Evolutionary conservation across 139 green algal species (phyloP).

Genomic region (Micromonas pusilla): DNA sequence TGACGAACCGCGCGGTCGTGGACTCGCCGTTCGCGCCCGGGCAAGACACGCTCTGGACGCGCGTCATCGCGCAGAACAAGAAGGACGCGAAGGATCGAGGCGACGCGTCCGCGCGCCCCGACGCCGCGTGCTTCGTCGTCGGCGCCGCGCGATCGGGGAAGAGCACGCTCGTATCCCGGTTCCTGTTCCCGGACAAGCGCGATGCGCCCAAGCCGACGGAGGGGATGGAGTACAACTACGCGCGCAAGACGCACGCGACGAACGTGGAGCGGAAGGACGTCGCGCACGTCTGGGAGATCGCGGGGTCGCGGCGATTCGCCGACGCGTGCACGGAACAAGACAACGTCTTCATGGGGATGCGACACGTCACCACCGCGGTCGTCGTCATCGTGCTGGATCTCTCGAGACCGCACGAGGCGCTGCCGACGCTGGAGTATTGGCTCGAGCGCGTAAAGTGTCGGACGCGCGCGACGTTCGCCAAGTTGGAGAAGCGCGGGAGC

Average conservation of each 20-base stretch:
- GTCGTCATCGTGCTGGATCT: conserved; percentile 64
- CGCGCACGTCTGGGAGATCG: conserved; percentile 64
- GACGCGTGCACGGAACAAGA: conserved; percentile 45
- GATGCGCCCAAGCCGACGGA: conserved; percentile 55
- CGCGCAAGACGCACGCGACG: conserved; percentile 38
- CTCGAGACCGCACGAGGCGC: conserved; percentile 42
- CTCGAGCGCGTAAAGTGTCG: conserved; percentile 45
- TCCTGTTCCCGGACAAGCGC: conserved; percentile 50
- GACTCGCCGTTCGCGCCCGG: not conserved
- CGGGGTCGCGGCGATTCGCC: conserved; percentile 50
- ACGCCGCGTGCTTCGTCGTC: conserved; percentile 56
- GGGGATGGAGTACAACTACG: conserved; percentile 61
- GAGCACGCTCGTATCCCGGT: conserved; percentile 57
- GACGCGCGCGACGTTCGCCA: conserved; percentile 46
- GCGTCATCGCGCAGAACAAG: conserved; percentile 7
- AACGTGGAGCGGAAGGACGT: conserved; percentile 56
- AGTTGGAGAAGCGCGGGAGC: conserved; percentile 55
- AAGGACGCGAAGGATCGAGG: not conserved
- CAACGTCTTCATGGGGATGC: conserved; percentile 46
- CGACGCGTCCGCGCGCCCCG: conserved; percentile 30
- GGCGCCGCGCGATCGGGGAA: conserved; percentile 49
- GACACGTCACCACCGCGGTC: conserved; percentile 31
- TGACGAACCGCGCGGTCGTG: too few relatives aligned
- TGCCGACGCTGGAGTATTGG: conserved; percentile 46
- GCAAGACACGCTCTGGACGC: not conserved